A percentile compares a stretch with the other conserved stretches of the same genome.
These are phyloP conservation scores for Cicer arietinum DNA, from an alignment of 306 rosid species.

Conservation along the genomic window DNA sequence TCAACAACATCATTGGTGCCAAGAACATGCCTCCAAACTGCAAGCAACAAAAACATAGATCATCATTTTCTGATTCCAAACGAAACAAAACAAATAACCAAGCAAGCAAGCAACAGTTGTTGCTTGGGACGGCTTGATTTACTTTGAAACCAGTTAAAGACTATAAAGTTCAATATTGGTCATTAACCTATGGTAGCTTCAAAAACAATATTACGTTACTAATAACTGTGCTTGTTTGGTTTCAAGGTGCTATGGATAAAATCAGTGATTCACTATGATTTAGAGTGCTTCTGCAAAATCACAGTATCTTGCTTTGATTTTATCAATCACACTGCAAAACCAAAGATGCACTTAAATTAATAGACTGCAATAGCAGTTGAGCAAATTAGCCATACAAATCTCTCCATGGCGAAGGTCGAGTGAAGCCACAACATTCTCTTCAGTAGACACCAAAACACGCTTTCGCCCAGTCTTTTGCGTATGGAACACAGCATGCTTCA, in stretches of 20 bases:
- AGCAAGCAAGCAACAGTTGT: neutral
- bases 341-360: neutral
- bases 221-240: neutral
- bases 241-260: too few species aligned
- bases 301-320: too few species aligned
- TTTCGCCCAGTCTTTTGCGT: slow-evolving; percentile 86
- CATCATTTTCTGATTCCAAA: slow-evolving; percentile 36
- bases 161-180: slow-evolving; percentile 14
- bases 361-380: neutral
- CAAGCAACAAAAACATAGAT: slow-evolving; percentile 57
- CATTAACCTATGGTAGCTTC: slow-evolving; percentile 9
- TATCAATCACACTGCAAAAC: too few species aligned
- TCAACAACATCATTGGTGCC: slow-evolving; percentile 72
- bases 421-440: slow-evolving; percentile 95
- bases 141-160: slow-evolving; percentile 3
- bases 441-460: slow-evolving; percentile 95
- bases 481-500: slow-evolving; percentile 87
- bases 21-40: slow-evolving; percentile 97
- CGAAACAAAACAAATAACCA: slow-evolving; percentile 10
- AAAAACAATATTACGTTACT: neutral
- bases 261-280: too few species aligned
- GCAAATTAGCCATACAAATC: slow-evolving; percentile 65
- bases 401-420: slow-evolving; percentile 99
- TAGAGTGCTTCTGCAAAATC: too few species aligned
- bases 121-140: slow-evolving; percentile 12